These are phyloP conservation scores for Linnemannia zychae DNA, from an alignment of 192 early-diverging fungal species.

Conservation along the genomic window DNA sequence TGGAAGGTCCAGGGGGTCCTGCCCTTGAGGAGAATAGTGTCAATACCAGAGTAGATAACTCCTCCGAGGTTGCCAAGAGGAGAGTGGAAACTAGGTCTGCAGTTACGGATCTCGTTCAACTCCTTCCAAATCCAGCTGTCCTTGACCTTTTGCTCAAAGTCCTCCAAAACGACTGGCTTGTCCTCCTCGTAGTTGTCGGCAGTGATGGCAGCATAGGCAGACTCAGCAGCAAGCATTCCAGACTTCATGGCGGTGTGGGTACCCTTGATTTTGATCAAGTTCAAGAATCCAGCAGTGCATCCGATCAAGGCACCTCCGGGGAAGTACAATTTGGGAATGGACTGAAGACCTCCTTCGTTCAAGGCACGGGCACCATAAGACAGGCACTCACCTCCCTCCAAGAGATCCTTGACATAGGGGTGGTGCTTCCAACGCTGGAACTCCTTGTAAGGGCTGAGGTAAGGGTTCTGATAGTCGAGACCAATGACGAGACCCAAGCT, in stretches of 20 bases:
- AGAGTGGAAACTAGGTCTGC: constrained; percentile 93
- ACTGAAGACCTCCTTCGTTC: constrained; percentile 96
- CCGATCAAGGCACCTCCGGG: constrained; percentile 97
- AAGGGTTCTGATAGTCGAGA: constrained; percentile 96
- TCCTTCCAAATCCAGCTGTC: constrained; percentile 94
- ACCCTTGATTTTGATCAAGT: constrained; percentile 99
- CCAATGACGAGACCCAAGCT: constrained; percentile 92
- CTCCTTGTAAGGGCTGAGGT: constrained; percentile 95
- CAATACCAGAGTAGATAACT: constrained; percentile 89
- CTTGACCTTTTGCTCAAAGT: constrained; percentile 87
- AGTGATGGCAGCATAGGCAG: constrained; percentile 81
- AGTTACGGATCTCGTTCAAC: constrained; percentile 91
- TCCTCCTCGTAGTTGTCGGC: constrained; percentile 59
- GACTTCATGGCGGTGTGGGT: constrained; percentile 99
- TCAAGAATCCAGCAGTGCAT: constrained; percentile 95
- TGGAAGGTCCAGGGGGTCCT: constrained; percentile 94
- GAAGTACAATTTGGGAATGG: constrained; percentile 94
- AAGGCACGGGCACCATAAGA: constrained; percentile 97
- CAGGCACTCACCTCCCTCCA: constrained; percentile 92
- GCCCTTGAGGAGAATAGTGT: constrained; percentile 91
- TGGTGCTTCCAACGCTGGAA: constrained; percentile 98
- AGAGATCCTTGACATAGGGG: constrained; percentile 82
- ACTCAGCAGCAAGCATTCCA: constrained; percentile 96
- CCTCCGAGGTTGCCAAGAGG: constrained; percentile 91
- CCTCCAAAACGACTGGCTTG: constrained; percentile 76